phyloP scores from a whole-genome alignment of 108 stramenopile species.

The Fragilaria crotonensis region DNA sequence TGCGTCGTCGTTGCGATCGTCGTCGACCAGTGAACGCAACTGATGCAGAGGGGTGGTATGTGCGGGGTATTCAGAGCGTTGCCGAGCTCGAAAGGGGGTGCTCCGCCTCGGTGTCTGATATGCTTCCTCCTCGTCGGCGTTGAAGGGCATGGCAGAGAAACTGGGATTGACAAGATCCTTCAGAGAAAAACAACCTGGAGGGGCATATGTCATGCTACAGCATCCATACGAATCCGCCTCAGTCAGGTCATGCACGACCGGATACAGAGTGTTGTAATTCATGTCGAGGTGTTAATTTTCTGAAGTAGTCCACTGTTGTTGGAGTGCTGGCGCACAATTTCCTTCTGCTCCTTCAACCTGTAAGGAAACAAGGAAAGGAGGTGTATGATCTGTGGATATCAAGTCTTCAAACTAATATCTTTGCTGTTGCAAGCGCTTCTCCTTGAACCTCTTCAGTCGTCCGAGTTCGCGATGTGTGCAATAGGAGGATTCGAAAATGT shows the following conservation, averaged over 20 bases:
- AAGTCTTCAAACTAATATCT: too few species aligned
- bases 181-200: background rate
- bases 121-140: background rate
- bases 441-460: too few species aligned
- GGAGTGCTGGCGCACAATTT: too few species aligned
- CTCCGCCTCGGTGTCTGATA: too few species aligned
- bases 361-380: too few species aligned
- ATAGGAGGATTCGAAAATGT: too few species aligned
- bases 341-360: too few species aligned
- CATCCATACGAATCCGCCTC: background rate
- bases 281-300: too few species aligned
- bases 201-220: background rate
- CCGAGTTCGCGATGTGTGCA: too few species aligned
- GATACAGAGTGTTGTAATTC: slow-evolving; percentile 3
- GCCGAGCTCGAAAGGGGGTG: background rate
- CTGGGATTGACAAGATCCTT: background rate
- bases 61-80: background rate
- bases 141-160: background rate
- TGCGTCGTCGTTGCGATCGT: background rate
- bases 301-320: too few species aligned
- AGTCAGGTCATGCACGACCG: slow-evolving; percentile 10
- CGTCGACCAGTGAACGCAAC: background rate
- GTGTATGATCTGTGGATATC: too few species aligned
- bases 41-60: background rate
- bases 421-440: too few species aligned